A percentile compares a stretch with the other conserved stretches of the same genome.
These are phyloP conservation scores for Clavispora asparagi DNA, from an alignment of 805 yeast genomes.

Conservation along the genomic window DNA sequence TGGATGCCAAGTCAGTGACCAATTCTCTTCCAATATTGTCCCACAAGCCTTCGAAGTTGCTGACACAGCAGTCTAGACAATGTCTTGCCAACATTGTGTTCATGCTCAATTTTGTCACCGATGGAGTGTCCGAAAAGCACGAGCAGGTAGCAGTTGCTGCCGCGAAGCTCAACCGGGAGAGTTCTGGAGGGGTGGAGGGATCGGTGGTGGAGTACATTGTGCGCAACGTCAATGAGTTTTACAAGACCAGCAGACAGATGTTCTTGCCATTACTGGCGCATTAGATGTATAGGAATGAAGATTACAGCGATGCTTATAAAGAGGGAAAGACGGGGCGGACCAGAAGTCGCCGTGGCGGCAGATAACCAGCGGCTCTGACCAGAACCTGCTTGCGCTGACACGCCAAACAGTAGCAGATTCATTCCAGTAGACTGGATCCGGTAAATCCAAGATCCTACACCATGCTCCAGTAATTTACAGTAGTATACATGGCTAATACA, in stretches of 20 bases:
- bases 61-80: slow-evolving; percentile 5
- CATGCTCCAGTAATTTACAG: background rate
- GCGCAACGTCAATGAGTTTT: slow-evolving; percentile 23
- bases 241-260: slow-evolving; percentile 20
- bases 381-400: no score
- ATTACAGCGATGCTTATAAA: no score
- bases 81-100: slow-evolving; percentile 20
- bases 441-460: no score
- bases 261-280: slow-evolving; percentile 18
- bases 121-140: background rate
- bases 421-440: no score
- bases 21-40: no score
- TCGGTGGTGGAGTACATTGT: slow-evolving; percentile 13
- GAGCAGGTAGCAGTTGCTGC: background rate
- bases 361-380: no score
- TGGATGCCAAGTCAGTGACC: no score
- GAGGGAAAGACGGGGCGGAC: no score
- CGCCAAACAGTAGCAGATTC: no score
- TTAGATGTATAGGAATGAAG: background rate
- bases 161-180: slow-evolving; percentile 1
- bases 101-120: slow-evolving; percentile 14
- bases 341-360: no score
- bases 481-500: slow-evolving; percentile 33
- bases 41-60: no score
- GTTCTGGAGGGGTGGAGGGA: slow-evolving; percentile 8